phyloP scores from a whole-genome alignment of 768 basidiomycete genomes.

The Tulasnella sp. region DNA sequence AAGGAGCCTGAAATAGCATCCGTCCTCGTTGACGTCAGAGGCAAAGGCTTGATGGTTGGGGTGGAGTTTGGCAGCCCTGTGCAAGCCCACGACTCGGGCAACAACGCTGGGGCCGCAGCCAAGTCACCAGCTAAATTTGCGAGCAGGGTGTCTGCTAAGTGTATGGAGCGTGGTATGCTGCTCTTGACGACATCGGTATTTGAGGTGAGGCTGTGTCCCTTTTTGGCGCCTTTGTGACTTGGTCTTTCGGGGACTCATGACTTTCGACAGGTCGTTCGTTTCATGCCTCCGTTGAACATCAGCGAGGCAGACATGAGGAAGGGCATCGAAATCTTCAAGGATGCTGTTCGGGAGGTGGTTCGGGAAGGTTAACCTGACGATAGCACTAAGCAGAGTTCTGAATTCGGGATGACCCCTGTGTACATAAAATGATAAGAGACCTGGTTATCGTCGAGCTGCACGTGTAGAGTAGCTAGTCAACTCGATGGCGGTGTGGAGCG shows the following conservation, averaged over 20 bases:
- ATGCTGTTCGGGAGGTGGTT: slow-evolving; percentile 63
- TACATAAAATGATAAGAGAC: neutral
- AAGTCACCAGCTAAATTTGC: slow-evolving; percentile 53
- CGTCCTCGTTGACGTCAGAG: slow-evolving; percentile 81
- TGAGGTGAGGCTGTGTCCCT: slow-evolving; percentile 46
- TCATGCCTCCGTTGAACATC: slow-evolving; percentile 90
- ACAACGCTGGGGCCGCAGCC: slow-evolving; percentile 36
- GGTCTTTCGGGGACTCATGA: neutral
- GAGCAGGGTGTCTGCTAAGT: slow-evolving; percentile 66
- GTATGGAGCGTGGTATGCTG: slow-evolving; percentile 80
- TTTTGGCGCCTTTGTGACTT: slow-evolving; percentile 19
- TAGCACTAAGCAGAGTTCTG: neutral
- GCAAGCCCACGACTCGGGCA: slow-evolving; percentile 50
- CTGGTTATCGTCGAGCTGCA: neutral
- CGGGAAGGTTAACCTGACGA: slow-evolving; percentile 34
- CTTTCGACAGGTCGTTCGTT: slow-evolving; percentile 54
- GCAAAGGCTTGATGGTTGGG: slow-evolving; percentile 83
- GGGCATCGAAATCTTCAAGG: slow-evolving; percentile 41
- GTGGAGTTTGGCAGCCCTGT: slow-evolving; percentile 69
- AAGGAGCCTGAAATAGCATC: slow-evolving; percentile 50
- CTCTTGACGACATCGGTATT: slow-evolving; percentile 87
- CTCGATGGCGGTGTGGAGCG: neutral
- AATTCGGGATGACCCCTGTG: neutral
- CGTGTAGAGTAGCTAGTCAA: neutral
- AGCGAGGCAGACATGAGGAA: slow-evolving; percentile 67